Evolutionary conservation across 306 rosid genomes (phyloP), one percentile per base, ranked within the genome.

Genomic region (Hippophae tibetana): DNA sequence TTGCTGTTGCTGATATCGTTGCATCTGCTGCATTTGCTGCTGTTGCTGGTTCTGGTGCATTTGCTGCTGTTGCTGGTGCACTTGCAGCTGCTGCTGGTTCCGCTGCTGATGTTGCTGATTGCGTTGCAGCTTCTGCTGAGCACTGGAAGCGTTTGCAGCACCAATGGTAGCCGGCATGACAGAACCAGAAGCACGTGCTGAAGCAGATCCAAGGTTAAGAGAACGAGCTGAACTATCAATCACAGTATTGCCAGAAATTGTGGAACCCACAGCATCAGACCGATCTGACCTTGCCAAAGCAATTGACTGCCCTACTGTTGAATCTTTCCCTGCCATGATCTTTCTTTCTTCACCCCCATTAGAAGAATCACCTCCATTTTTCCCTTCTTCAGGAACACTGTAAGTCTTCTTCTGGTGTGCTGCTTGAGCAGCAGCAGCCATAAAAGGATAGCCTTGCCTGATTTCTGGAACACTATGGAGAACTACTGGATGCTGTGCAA

Each of bases 331-430:
- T 0, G 75, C 67, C 54, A 75, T 57, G 8, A 70, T 55, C 66
- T 89, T 86, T 46, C 95, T 80, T 42, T 93, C 97, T 42, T 93
- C 99, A 10, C 82, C 97, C 14, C 62, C 58, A 65, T 76, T 82
- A n/a, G 82, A 69, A 41, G 95, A 73, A 78, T 80, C 84, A 10
- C 71, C 79, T 8, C 71, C 76, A 8, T 66, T 58, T 71, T 87
- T 85, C 52, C 87, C 84, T 65, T 81, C 96, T 65, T 88, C 95
- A 5, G 80, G 12, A 0, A 72, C 77, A 40, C 77, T 85, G 59
- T 64, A 76, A 73, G 45, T 86, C 67, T 80, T 90, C 77, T 85
- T 86, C 47, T 82, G 83, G 64, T 86, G 99, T 8, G 82, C 79
- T 13, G 77, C 87, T 69, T 83, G 96, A 3, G 72, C 94, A 68